Evolutionary conservation across 2,329 filamentous ascomycete species (phyloP).

Genomic region (Colletotrichum limetticola): DNA sequence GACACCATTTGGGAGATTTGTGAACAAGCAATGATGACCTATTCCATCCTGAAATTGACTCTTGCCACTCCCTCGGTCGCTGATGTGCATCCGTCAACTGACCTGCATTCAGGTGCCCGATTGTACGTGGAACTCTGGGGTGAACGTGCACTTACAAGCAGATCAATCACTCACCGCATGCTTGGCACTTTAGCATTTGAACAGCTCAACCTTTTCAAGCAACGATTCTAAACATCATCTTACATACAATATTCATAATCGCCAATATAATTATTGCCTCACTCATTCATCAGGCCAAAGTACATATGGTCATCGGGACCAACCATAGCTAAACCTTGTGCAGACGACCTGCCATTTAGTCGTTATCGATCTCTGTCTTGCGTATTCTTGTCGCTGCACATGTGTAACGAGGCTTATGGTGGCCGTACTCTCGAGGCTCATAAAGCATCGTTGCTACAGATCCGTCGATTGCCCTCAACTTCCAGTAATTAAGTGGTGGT

Average conservation of each 20-base stretch:
- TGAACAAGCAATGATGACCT: neutral
- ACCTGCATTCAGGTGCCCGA: neutral
- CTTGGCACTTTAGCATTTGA: neutral
- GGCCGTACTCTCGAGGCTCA: neutral
- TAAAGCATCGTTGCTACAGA: neutral
- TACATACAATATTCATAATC: no score
- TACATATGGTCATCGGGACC: no score
- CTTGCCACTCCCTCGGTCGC: neutral
- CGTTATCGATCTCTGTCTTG: neutral
- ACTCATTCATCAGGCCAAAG: no score
- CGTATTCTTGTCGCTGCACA: neutral
- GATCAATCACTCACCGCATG: neutral
- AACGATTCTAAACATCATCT: neutral
- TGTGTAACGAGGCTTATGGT: neutral
- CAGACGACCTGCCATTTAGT: neutral
- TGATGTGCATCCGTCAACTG: neutral
- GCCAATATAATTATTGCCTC: no score
- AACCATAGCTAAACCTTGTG: neutral
- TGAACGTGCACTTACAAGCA: neutral
- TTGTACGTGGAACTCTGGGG: neutral
- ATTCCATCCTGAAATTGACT: neutral
- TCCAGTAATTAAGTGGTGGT: neutral
- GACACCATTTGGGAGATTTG: neutral
- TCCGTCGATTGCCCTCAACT: neutral
- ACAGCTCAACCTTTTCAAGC: no score